These are phyloP conservation scores for Moricandia moricandioides DNA, from an alignment of 345 rosid species.

Conservation along the genomic window DNA sequence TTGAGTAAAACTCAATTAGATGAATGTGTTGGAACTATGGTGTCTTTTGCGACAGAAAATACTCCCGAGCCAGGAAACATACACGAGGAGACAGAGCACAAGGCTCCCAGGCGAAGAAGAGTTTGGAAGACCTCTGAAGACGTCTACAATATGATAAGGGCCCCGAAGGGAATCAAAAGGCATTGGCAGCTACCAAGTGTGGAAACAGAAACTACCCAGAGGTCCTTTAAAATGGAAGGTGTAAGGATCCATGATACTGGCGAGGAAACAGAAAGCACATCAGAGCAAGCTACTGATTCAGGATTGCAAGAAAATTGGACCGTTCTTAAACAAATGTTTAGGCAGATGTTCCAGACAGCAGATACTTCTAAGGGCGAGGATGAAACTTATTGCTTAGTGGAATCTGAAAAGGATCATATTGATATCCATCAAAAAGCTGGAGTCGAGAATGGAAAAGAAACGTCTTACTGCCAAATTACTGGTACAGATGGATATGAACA, in stretches of 20 bases:
- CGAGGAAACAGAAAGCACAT: constrained; percentile 32
- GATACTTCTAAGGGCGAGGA: constrained; percentile 38
- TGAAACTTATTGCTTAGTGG: constrained; percentile 36
- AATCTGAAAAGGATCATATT: constrained; percentile 35
- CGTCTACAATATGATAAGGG: constrained; percentile 35
- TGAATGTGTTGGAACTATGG: constrained; percentile 28
- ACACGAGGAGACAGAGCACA: constrained; percentile 20
- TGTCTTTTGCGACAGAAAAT: constrained; percentile 24
- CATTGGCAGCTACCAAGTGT: constrained; percentile 27
- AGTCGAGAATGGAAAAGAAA: constrained; percentile 35
- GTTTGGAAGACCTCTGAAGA: constrained; percentile 41
- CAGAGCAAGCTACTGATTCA: constrained; percentile 37
- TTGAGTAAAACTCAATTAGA: constrained; percentile 6
- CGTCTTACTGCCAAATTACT: constrained; percentile 30
- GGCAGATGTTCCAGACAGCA: constrained; percentile 38
- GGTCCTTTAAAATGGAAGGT: constrained; percentile 26
- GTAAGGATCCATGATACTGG: constrained; percentile 16
- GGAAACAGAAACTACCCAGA: constrained; percentile 24
- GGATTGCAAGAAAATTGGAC: constrained; percentile 43
- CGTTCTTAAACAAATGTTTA: constrained; percentile 37
- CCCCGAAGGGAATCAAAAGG: constrained; percentile 21
- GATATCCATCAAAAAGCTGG: constrained; percentile 40
- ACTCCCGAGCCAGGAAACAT: constrained; percentile 14
- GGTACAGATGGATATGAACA: constrained; percentile 26
- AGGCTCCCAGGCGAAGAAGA: constrained; percentile 41